Evolutionary conservation across 176 grass and related monocot species (phyloP), one percentile per base, ranked within the genome.

Genomic region (Raddia guianensis): DNA sequence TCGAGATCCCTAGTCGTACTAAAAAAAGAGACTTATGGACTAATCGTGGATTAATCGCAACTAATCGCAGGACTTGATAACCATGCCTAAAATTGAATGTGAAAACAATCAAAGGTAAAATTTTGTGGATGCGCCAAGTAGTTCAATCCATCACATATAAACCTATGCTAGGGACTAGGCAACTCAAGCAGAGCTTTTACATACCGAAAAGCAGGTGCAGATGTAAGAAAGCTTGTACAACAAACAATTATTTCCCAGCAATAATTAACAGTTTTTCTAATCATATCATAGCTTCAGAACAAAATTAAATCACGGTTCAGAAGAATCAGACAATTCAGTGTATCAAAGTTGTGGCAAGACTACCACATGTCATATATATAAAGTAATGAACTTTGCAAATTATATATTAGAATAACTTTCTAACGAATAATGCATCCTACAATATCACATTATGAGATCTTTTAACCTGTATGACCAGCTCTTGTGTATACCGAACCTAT

Each of bases 281-380:
- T 67, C 62, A 48, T 76, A 67, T 5, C 27, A 68, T 73, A 62
- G 43, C 56, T 46, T 54, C 49, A 55, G 20, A 83, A 73, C 8
- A 58, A 34, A 58, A 68, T 1, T 62, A 63, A 65, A 37, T 40
- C 60, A 84, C 1, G 3, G 1, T 60, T 67, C 12, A 14, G 12
- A 55, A 33, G 2, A 15, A 43, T 43, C 8, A 14, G 12, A 55
- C 18, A 1, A 15, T 27, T 43, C 8, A 18, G 51, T 50, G 43
- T 40, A 40, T 6, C 33, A 61, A 13, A 54, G 2, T 20, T 20
- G 18, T 66, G 62, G 49, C 50, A 40, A 65, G 51, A 79, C 45
- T 64, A 50, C 63, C 15, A 66, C 11, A 44, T 55, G 63, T 12
- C 63, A 82, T 43, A 5, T 18, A 83, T 27, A 27, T 27, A 27